Percentiles rank a stretch among this genome's conserved stretches.
These are phyloP conservation scores for Rhododendron kiyosumense DNA, from an alignment of 148 eudicot species.

Conservation along the genomic window DNA sequence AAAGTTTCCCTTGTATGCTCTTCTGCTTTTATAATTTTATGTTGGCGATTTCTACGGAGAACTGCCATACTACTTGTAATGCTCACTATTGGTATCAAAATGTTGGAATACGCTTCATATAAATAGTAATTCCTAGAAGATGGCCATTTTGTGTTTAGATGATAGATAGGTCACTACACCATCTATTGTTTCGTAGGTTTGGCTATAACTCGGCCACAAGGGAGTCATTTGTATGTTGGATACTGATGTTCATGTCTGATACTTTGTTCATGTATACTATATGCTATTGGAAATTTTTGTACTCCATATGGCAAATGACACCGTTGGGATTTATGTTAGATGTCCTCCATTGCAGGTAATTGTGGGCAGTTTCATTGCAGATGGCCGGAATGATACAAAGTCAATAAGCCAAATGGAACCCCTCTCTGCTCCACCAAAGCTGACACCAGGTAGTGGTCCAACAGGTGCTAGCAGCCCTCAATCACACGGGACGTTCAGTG, in stretches of 20 bases:
- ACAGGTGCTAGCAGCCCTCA: conserved; percentile 59
- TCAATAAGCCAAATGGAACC: conserved; percentile 33
- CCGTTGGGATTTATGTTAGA: not conserved
- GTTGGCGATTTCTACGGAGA: not conserved
- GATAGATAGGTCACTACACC: not conserved
- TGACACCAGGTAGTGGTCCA: conserved; percentile 29
- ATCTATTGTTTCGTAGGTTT: not conserved
- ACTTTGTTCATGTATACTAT: not conserved
- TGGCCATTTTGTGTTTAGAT: not conserved
- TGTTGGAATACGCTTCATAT: not conserved
- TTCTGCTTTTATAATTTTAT: not conserved
- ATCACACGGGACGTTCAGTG: conserved; percentile 64
- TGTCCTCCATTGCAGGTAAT: conserved; percentile 43
- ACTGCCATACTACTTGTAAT: not conserved
- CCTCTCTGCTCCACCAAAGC: conserved; percentile 31
- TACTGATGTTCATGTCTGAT: not conserved
- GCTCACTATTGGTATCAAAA: not conserved
- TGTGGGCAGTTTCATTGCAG: conserved; percentile 63
- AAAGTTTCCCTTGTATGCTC: not conserved
- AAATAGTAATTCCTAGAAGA: not conserved
- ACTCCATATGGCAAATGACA: not conserved
- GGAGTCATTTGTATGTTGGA: not conserved
- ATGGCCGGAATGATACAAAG: conserved; percentile 36
- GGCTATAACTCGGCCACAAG: not conserved
- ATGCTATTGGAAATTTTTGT: not conserved